Evolutionary conservation across 1,284 basidiomycete species (phyloP), one percentile per base, ranked within the genome.

Genomic region (Tausonia pullulans): DNA sequence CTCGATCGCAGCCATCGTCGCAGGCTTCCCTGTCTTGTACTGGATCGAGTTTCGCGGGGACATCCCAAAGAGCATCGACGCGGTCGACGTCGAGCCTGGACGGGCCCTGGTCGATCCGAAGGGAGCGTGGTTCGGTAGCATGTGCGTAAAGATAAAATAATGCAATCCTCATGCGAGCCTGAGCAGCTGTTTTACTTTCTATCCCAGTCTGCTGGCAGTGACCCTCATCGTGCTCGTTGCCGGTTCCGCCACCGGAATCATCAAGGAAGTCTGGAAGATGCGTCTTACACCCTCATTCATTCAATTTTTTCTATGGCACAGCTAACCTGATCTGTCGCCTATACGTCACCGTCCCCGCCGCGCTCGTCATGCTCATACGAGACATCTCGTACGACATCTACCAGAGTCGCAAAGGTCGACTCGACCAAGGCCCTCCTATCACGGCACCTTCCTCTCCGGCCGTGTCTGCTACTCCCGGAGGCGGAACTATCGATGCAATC

Each of bases 291-390:
- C 27, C 27, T 27, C 27, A 27, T 27, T 27, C 27, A 27, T 27
- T 27, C 27, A 27, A 27, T 27, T 27, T 27, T 27, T 27, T 27
- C n/a, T 1, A 27, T 27, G 27, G 27, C 2, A 2, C 27, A 27
- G 27, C 27, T 27, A 27, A 27, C 27, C 27, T 27, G 27, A 27
- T 27, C 27, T 11, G 40, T 6, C 13, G 6, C 6, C 5, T 57
- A n/a, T 57, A 55, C 77, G 87, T 98, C 58, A 89, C 86, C 1
- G 80, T 91, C n/a, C 93, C 95, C 0, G 92, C 93, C 46, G 93
- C 92, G 0, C 74, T 82, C 1, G 74, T 83, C 61, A 89, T 90
- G 72, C 80, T 90, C 54, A 60, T 82, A 2, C 83, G 86, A 58
- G 89, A 93, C 71, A 69, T 86, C 2, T 82, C 82, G 80, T 83